Conservation (phyloP, 2,329 filamentous ascomycete genomes). For the Arachnopeziza araneosa region DNA sequence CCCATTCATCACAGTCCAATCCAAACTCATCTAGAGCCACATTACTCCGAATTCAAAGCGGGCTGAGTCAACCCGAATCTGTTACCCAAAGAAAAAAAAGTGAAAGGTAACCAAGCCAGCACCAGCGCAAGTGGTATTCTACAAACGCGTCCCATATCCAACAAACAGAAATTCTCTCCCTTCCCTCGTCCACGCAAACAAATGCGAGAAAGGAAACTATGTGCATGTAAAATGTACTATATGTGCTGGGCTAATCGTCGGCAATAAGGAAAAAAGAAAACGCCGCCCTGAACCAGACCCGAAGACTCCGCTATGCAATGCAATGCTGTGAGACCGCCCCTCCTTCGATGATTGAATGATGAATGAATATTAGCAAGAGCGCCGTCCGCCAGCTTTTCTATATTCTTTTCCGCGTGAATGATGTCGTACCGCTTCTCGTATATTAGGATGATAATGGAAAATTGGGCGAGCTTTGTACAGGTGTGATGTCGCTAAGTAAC, state of each 20-base stretch:
- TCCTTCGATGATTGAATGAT: neutral
- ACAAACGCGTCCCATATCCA: neutral
- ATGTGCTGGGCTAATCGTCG: neutral
- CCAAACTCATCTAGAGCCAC: neutral
- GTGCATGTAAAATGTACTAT: slow-evolving; percentile 2
- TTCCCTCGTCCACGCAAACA: neutral
- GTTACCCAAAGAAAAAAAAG: neutral
- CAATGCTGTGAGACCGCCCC: neutral
- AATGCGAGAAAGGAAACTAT: neutral
- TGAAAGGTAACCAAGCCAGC: neutral
- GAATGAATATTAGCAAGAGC: neutral
- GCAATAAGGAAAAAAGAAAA: neutral
- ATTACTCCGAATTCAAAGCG: neutral
- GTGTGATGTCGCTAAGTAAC: neutral
- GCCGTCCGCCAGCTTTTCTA: slow-evolving; percentile 8
- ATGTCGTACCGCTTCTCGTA: slow-evolving; percentile 17
- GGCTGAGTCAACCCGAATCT: neutral
- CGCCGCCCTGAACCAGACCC: neutral
- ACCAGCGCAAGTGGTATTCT: slow-evolving; percentile 2
- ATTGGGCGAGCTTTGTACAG: slow-evolving; percentile 18
- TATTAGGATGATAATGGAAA: slow-evolving; percentile 9
- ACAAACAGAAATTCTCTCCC: neutral
- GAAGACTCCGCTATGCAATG: neutral
- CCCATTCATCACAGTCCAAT: neutral
- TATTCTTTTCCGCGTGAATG: slow-evolving; percentile 18